Evolutionary conservation across 306 rosid species (phyloP).

Genomic region (Trifolium subterraneum): DNA sequence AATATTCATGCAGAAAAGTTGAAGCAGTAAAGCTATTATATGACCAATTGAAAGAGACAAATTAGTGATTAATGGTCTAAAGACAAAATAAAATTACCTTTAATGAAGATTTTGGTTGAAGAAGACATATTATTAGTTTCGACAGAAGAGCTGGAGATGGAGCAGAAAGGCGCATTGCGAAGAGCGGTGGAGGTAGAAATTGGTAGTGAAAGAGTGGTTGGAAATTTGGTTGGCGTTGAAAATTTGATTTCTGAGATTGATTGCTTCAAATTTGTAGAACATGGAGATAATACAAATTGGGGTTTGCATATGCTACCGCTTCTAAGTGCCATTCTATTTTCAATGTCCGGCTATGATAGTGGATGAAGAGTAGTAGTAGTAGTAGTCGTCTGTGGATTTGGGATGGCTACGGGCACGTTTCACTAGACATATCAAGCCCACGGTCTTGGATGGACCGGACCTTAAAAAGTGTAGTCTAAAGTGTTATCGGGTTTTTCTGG

Average conservation of each 20-base stretch:
- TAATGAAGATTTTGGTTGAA: constrained; percentile 45
- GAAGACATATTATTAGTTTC: constrained; percentile 13
- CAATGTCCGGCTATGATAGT: too few species aligned
- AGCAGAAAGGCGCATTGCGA: constrained; percentile 24
- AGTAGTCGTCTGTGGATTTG: too few species aligned
- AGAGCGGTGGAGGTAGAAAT: constrained; percentile 19
- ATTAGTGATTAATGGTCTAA: not conserved
- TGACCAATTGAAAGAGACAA: not conserved
- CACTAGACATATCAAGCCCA: too few species aligned
- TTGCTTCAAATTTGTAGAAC: constrained; percentile 14
- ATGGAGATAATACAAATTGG: constrained; percentile 13
- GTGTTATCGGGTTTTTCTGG: too few species aligned
- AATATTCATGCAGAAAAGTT: not conserved
- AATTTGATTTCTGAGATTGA: not conserved
- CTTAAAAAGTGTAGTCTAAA: too few species aligned
- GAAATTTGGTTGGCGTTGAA: not conserved
- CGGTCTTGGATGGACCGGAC: too few species aligned
- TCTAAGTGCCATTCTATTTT: constrained; percentile 21
- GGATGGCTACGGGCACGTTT: too few species aligned
- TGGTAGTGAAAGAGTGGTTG: constrained; percentile 30
- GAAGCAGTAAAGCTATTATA: not conserved
- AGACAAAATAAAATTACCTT: constrained; percentile 43
- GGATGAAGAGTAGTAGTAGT: too few species aligned
- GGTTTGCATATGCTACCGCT: not conserved
- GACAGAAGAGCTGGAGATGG: constrained; percentile 25